These are phyloP conservation scores for Akanthomyces lecanii DNA, from an alignment of 2,329 filamentous ascomycete species.

Conservation along the genomic window DNA sequence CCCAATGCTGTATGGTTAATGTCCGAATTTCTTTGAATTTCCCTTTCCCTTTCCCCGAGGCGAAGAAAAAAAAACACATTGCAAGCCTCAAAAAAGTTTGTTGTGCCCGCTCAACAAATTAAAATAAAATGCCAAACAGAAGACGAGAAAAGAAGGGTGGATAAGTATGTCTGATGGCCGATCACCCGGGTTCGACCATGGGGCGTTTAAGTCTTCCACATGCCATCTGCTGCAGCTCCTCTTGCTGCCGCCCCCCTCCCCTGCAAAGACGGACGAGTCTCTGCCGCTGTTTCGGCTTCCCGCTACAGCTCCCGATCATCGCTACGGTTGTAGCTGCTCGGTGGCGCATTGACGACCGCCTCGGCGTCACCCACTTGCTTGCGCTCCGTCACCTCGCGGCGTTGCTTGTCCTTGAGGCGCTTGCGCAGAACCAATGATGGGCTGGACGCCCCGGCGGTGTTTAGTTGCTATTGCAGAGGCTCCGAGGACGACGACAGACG, in stretches of 20 bases:
- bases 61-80: background rate
- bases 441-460: conserved; percentile 35
- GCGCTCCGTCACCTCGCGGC: conserved; percentile 73
- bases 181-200: background rate
- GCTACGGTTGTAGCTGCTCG: conserved; percentile 29
- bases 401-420: conserved; percentile 52
- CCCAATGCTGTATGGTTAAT: conserved; percentile 3
- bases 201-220: background rate
- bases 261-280: background rate
- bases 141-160: background rate
- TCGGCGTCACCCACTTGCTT: conserved; percentile 88
- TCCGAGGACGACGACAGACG: conserved; percentile 92
- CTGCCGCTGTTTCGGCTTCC: background rate
- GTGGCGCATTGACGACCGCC: conserved; percentile 60
- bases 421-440: conserved; percentile 48
- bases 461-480: conserved; percentile 88
- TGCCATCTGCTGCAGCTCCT: background rate
- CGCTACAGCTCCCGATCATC: conserved; percentile 34
- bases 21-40: background rate
- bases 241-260: background rate
- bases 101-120: conserved; percentile 9
- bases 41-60: background rate
- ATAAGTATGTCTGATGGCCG: conserved; percentile 18
- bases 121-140: conserved; percentile 6
- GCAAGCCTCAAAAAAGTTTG: background rate